Evolutionary conservation across 2,329 filamentous ascomycete genomes (phyloP).

Genomic region (Penicillium sumatraense): DNA sequence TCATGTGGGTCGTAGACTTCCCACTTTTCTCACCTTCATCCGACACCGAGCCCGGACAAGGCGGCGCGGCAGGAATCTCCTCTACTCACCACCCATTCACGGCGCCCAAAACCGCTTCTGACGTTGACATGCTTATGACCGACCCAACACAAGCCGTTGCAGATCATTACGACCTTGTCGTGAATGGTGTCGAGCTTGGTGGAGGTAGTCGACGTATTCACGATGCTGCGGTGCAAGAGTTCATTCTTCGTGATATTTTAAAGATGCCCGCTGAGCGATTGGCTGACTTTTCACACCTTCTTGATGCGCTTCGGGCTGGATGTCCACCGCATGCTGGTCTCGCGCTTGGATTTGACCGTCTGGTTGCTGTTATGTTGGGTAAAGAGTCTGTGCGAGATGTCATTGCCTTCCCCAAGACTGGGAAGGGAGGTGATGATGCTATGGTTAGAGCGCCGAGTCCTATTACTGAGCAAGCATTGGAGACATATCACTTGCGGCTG

Average conservation of each 20-base stretch:
- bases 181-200: conserved; percentile 93
- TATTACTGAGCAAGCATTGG: conserved; percentile 65
- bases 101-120: conserved; percentile 71
- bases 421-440: conserved; percentile 83
- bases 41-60: conserved; percentile 75
- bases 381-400: conserved; percentile 84
- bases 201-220: conserved; percentile 94
- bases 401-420: conserved; percentile 95
- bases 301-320: conserved; percentile 79
- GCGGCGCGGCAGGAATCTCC: conserved; percentile 76
- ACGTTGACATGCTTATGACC: conserved; percentile 74
- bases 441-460: conserved; percentile 77
- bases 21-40: conserved; percentile 82
- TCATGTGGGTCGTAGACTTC: conserved; percentile 88
- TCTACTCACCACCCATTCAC: conserved; percentile 97
- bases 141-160: conserved; percentile 75
- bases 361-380: conserved; percentile 79
- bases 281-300: conserved; percentile 81
- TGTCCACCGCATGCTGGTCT: conserved; percentile 96
- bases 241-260: conserved; percentile 81
- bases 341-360: conserved; percentile 86
- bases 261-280: conserved; percentile 74
- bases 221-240: conserved; percentile 78
- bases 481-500: conserved; percentile 62
- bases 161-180: conserved; percentile 93